Base-by-base conservation (phyloP, 1,284 basidiomycete genomes). In the Tilletia indica region DNA sequence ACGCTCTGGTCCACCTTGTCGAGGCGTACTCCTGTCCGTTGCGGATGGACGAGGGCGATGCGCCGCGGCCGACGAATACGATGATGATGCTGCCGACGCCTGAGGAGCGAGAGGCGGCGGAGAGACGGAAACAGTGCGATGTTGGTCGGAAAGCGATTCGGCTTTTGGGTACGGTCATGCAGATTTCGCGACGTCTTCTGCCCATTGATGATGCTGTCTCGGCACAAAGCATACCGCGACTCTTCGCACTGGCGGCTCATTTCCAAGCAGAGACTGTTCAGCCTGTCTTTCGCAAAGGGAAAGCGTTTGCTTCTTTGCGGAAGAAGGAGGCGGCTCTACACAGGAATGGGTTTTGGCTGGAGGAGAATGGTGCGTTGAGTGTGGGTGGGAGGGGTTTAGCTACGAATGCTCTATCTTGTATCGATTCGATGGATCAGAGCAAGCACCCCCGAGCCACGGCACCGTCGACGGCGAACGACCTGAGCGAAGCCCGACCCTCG, bases 121-220 rank as follows among this genome's bases (percentile, higher is more conserved):
- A 64, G 34, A 9, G 36, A 34, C 34, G 38, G 34, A 74, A 78
- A 31, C 47, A 74, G 4, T 68, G 72, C 0, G 67, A 69, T 11
- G 70, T 80, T 70, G 71, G 78, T 2, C 67, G 77, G 2, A 74
- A 75, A n/a, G 94, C 94, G 0, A 96, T 93, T 0, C 85, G 97
- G 6, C 87, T 99, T n/a, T 89, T 99, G 85, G 94, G 92, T 6
- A 94, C 98, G 84, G 86, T 98, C 9, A 87, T 98, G 67, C 91
- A 93, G 68, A 89, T 95, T 80, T 90, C 93, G 0, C 97, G 94
- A 78, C 89, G 91, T 69, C 90, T 97, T 0, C 85, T 99, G n/a
- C 96, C 97, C 0, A 85, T 94, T 25, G 87, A 89, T 1, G 87
- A 92, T 69, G 93, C 94, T 1, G 92, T 93, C 0, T 89, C 89